phyloP scores from a whole-genome alignment of 2,329 filamentous ascomycete species.

The Colletotrichum sp. region DNA sequence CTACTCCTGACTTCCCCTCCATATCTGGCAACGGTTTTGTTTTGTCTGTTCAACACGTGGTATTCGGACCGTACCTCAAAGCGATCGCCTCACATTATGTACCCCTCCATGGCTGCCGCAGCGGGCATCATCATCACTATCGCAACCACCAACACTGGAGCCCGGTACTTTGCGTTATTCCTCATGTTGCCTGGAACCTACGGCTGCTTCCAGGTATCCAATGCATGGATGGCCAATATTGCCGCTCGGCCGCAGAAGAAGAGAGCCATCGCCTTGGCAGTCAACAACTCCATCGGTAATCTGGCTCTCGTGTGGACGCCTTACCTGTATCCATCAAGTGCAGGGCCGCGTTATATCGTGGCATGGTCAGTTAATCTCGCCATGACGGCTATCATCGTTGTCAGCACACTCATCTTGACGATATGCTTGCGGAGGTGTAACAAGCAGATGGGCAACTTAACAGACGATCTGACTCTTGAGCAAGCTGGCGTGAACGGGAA shows the following conservation, averaged over 20 bases:
- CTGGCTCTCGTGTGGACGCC: slow-evolving; percentile 30
- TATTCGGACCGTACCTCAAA: neutral
- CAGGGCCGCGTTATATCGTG: slow-evolving; percentile 26
- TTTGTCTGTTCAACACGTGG: neutral
- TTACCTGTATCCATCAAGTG: slow-evolving; percentile 27
- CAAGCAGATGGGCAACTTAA: neutral
- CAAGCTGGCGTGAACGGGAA: neutral
- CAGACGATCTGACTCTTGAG: neutral
- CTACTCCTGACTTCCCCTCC: neutral
- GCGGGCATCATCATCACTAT: neutral
- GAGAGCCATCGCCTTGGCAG: slow-evolving; percentile 27
- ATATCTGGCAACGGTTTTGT: neutral
- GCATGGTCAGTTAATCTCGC: slow-evolving; percentile 25
- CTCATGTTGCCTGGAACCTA: slow-evolving; percentile 26
- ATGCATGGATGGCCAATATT: slow-evolving; percentile 33
- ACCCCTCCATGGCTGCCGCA: neutral
- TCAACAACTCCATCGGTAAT: slow-evolving; percentile 31
- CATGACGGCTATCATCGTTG: slow-evolving; percentile 25
- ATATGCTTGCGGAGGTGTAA: slow-evolving; percentile 23
- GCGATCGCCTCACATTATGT: neutral
- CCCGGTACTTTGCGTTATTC: slow-evolving; percentile 28
- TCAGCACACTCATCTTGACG: slow-evolving; percentile 25
- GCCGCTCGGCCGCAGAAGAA: slow-evolving; percentile 28
- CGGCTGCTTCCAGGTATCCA: slow-evolving; percentile 28
- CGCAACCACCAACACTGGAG: neutral